phyloP scores from a whole-genome alignment of 176 grass and related monocot species.

The Areca catechu region DNA sequence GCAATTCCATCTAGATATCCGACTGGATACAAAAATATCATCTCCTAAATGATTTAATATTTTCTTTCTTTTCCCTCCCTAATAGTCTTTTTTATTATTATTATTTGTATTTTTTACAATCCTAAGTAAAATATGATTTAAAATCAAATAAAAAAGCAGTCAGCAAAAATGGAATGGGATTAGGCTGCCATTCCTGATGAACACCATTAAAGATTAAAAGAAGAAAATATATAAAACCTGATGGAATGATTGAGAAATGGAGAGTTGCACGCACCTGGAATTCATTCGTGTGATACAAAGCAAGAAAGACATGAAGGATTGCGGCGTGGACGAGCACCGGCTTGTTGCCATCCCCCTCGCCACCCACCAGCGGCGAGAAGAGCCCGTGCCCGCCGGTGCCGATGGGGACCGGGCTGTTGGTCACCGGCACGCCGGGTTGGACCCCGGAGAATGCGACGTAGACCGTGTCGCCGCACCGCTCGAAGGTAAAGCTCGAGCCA shows the following conservation, averaged over 20 bases:
- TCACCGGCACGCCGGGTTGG: conserved; percentile 25
- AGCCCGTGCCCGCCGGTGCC: conserved; percentile 12
- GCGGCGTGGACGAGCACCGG: conserved; percentile 63
- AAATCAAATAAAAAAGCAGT: too few relatives aligned
- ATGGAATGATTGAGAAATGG: background rate
- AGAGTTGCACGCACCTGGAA: conserved; percentile 46
- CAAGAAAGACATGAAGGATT: conserved; percentile 47
- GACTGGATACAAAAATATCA: too few relatives aligned
- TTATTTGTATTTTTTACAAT: too few relatives aligned
- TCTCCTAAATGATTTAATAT: too few relatives aligned
- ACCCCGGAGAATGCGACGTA: conserved; percentile 62
- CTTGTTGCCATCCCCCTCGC: conserved; percentile 29
- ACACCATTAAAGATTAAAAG: background rate
- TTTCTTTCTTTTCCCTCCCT: too few relatives aligned
- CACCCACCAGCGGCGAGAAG: conserved; percentile 46
- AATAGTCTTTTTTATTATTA: too few relatives aligned
- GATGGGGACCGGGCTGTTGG: conserved; percentile 24
- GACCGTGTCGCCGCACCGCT: conserved; percentile 24
- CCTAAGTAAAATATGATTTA: too few relatives aligned
- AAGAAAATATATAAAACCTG: background rate
- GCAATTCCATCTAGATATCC: too few relatives aligned
- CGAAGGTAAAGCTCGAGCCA: conserved; percentile 24
- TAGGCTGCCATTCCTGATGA: background rate
- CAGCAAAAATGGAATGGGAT: too few relatives aligned
- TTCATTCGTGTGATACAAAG: conserved; percentile 37